These are phyloP conservation scores for Picochlorum sp. DNA, from an alignment of 139 green algal genomes.

Conservation along the genomic window DNA sequence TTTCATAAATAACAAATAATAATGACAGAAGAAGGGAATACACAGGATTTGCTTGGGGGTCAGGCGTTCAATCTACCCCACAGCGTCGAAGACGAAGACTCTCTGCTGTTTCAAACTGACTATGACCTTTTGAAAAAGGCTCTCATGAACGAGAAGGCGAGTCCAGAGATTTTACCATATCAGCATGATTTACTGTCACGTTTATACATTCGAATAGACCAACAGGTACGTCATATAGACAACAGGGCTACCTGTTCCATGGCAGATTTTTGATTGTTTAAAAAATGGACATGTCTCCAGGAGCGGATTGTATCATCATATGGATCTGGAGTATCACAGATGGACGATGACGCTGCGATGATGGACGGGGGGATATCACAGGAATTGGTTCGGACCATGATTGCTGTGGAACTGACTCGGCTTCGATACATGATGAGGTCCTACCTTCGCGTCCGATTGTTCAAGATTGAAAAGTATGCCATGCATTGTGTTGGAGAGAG, in stretches of 20 bases:
- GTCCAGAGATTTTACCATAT: conserved; percentile 39
- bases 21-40: too few relatives aligned
- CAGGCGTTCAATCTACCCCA: too few relatives aligned
- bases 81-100: too few relatives aligned
- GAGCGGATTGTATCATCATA: background rate
- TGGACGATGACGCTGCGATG: background rate
- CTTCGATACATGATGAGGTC: conserved; percentile 33
- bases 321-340: background rate
- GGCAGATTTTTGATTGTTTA: too few relatives aligned
- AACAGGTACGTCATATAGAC: conserved; percentile 19
- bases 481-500: conserved; percentile 36
- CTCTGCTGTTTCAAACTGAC: conserved; percentile 6
- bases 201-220: conserved; percentile 29
- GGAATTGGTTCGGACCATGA: conserved; percentile 29
- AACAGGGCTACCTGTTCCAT: too few relatives aligned
- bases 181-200: conserved; percentile 28
- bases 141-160: conserved; percentile 36
- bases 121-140: conserved; percentile 23
- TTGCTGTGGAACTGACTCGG: conserved; percentile 26
- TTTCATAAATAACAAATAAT: too few relatives aligned
- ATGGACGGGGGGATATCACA: too few relatives aligned
- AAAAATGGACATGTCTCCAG: background rate
- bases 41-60: too few relatives aligned
- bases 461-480: conserved; percentile 37
- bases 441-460: conserved; percentile 34